phyloP scores from a whole-genome alignment of 495 filamentous ascomycete genomes.

The Aspergillus indologenus region DNA sequence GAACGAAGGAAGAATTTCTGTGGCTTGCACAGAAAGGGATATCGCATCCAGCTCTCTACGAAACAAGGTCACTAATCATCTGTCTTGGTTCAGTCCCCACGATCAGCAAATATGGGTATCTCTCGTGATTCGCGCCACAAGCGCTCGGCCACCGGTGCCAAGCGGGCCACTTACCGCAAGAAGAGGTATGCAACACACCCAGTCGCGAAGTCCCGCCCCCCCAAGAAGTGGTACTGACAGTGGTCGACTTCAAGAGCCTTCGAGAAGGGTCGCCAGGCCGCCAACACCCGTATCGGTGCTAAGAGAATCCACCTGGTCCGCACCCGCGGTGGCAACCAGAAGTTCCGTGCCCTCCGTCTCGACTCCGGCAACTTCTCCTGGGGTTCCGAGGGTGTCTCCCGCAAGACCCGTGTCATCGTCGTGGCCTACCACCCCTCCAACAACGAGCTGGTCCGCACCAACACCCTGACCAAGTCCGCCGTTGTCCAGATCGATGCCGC shows the following conservation, averaged over 20 bases:
- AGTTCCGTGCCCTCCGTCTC: slow-evolving; percentile 98
- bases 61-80: slow-evolving; percentile 25
- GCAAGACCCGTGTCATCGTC: slow-evolving; percentile 97
- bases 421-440: slow-evolving; percentile 99
- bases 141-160: slow-evolving; percentile 95
- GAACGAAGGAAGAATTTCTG: slow-evolving; percentile 1
- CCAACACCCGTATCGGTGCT: slow-evolving; percentile 96
- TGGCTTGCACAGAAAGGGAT: not conserved
- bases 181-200: slow-evolving; percentile 58
- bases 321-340: slow-evolving; percentile 97
- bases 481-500: slow-evolving; percentile 98
- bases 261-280: slow-evolving; percentile 98
- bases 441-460: slow-evolving; percentile 99
- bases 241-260: slow-evolving; percentile 78
- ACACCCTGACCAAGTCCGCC: slow-evolving; percentile 98
- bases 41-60: slow-evolving; percentile 3
- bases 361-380: slow-evolving; percentile 99
- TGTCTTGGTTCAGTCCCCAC: slow-evolving; percentile 46
- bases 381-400: slow-evolving; percentile 94
- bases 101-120: slow-evolving; percentile 92
- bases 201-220: no score
- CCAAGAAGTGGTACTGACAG: slow-evolving; percentile 17
- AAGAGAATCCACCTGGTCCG: slow-evolving; percentile 99
- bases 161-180: slow-evolving; percentile 90
- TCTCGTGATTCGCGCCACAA: slow-evolving; percentile 99